Evolutionary conservation across 2,329 filamentous ascomycete species (phyloP), one percentile per base, ranked within the genome.

Genomic region (Rhynchosporium secalis): DNA sequence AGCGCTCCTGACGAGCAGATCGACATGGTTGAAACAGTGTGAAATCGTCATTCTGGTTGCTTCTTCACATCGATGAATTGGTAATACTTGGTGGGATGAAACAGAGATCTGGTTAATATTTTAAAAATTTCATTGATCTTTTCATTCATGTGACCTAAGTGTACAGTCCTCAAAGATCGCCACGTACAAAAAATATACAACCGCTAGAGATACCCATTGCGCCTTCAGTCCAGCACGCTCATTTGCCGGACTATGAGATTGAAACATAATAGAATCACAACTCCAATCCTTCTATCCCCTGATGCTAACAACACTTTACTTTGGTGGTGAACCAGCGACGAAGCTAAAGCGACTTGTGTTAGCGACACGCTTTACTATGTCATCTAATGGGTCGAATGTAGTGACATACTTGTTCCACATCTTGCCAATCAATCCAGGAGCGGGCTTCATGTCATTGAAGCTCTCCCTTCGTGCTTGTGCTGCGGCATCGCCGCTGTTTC

Each of bases 381-480:
- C n/a, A 3, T 8, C 7, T 15, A 3, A n/a, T 45, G 15, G 13
- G 41, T 6, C n/a, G 10, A 8, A 9, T 8, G 15, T 4, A 9
- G 20, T 9, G 38, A 68, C 70, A 38, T 62, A 74, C 72, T 70
- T 72, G 55, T 73, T 65, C 72, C 72, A 74, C 69, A 73, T 68
- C 62, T 70, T 68, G 0, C 72, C 72, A 47, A 74, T 54, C 54
- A 78, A 71, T 0, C 77, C 77, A 0, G 71, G 69, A 33, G 72
- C 67, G 8, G 74, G 70, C 58, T 72, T 70, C 73, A 80, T 77
- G n/a, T 81, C 79, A 56, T 73, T 74, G 71, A 77, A 81, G 63
- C 76, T 79, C 28, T 74, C 70, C 40, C 77, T 71, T 51, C 79
- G 72, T 2, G 72, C 73, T 6, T 70, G 66, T 46, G 76, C 69